phyloP scores from a whole-genome alignment of 2,329 filamentous ascomycete species.

The Colletotrichum spinosum region DNA sequence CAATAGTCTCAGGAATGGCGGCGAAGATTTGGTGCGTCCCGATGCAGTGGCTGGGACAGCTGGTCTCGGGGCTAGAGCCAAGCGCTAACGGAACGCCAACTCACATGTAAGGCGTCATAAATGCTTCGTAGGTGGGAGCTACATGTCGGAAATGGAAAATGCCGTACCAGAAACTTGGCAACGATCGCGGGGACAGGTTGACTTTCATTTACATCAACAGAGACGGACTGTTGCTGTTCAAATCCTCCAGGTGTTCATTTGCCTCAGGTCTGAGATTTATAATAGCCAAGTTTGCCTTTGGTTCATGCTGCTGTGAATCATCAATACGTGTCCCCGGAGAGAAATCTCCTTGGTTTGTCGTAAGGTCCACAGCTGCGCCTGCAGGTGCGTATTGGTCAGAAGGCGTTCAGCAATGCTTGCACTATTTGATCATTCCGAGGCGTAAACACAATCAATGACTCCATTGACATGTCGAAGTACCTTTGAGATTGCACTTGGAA shows the following conservation, averaged over 20 bases:
- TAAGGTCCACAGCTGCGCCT: too few species aligned
- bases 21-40: constrained; percentile 8
- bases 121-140: neutral
- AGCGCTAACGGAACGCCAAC: constrained; percentile 4
- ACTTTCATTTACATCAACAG: neutral
- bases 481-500: too few species aligned
- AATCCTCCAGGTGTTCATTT: neutral
- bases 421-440: too few species aligned
- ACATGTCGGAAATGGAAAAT: constrained; percentile 15
- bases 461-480: too few species aligned
- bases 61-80: constrained; percentile 2
- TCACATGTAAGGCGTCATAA: constrained; percentile 22
- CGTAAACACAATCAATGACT: too few species aligned
- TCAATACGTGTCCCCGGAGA: too few species aligned
- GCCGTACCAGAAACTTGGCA: neutral
- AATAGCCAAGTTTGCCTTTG: neutral
- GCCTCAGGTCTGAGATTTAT: neutral
- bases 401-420: too few species aligned
- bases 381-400: too few species aligned
- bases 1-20: neutral
- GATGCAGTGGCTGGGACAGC: constrained; percentile 4
- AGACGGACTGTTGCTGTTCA: neutral
- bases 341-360: too few species aligned
- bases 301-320: too few species aligned
- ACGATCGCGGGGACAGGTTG: constrained; percentile 4